A percentile compares a stretch with the other conserved stretches of the same genome.
These are phyloP conservation scores for Nitzschia putrida DNA, from an alignment of 108 stramenopile genomes.

Conservation along the genomic window DNA sequence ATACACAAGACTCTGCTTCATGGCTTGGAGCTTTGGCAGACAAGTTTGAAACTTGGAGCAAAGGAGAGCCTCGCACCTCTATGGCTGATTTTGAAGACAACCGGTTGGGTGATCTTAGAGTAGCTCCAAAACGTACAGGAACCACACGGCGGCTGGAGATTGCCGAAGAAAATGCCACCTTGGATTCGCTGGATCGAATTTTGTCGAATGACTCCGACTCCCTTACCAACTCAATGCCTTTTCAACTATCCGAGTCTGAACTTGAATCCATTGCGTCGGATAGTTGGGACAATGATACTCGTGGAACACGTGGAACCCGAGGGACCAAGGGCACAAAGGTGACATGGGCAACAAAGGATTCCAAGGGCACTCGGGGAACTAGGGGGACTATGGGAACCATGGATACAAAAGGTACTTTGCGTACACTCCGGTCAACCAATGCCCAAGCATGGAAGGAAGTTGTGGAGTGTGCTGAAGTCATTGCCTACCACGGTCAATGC, in stretches of 20 bases:
- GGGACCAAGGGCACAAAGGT: not conserved
- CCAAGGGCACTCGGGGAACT: not conserved
- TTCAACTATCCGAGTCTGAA: not conserved
- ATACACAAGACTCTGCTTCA: not conserved
- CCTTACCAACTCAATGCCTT: not conserved
- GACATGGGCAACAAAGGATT: not conserved
- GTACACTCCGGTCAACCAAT: not conserved
- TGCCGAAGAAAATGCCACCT: not conserved
- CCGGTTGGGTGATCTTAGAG: not conserved
- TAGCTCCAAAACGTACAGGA: not conserved
- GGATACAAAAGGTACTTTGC: not conserved
- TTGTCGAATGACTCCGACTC: not conserved
- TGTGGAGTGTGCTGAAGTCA: constrained; percentile 4
- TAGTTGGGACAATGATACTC: not conserved
- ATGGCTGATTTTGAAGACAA: constrained; percentile 11
- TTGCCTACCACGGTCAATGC: constrained; percentile 3
- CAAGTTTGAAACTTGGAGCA: constrained; percentile 1
- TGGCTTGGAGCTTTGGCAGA: constrained; percentile 1
- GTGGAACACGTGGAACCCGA: too few relatives aligned
- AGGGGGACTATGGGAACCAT: not conserved
- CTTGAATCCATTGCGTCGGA: not conserved
- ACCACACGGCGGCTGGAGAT: constrained; percentile 17
- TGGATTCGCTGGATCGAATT: not conserved
- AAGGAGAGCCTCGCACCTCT: not conserved
- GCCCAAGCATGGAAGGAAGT: constrained; percentile 13